Percentiles rank a stretch among this genome's conserved stretches.
Conservation (phyloP, 179 eudicot species). For the Beta corolliflora region DNA sequence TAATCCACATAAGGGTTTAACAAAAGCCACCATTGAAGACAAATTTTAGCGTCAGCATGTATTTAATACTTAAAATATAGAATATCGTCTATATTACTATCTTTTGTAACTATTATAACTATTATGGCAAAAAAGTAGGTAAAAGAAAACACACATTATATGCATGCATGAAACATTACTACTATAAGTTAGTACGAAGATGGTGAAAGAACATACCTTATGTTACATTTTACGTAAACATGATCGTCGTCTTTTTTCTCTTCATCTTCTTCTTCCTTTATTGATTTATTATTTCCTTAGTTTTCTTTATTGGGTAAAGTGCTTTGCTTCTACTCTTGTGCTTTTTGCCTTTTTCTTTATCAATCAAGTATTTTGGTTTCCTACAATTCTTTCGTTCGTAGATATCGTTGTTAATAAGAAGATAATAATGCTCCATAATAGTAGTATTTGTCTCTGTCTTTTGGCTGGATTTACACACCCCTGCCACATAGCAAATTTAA, state of each 20-base stretch:
- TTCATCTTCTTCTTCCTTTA: not conserved
- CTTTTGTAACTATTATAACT: too few species aligned
- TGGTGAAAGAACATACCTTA: not conserved
- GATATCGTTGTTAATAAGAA: not conserved
- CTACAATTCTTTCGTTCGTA: too few species aligned
- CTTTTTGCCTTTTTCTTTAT: not conserved
- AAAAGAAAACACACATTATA: too few species aligned
- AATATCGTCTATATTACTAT: too few species aligned
- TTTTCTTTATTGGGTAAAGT: not conserved
- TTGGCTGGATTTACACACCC: conserved; percentile 5
- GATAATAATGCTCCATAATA: not conserved
- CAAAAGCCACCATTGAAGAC: not conserved
- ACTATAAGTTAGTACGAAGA: not conserved
- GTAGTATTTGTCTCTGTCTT: not conserved
- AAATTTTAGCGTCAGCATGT: not conserved
- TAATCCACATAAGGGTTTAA: not conserved
- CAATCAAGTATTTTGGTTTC: not conserved
- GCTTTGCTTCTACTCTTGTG: not conserved
- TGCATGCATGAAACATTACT: not conserved
- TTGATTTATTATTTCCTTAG: too few species aligned
- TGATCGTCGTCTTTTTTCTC: not conserved
- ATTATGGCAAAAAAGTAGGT: too few species aligned
- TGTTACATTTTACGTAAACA: not conserved
- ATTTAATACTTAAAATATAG: not conserved
- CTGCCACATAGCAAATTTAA: not conserved